These are phyloP conservation scores for Pseudogymnoascus sp. DNA, from an alignment of 2,329 filamentous ascomycete species.

Conservation along the genomic window DNA sequence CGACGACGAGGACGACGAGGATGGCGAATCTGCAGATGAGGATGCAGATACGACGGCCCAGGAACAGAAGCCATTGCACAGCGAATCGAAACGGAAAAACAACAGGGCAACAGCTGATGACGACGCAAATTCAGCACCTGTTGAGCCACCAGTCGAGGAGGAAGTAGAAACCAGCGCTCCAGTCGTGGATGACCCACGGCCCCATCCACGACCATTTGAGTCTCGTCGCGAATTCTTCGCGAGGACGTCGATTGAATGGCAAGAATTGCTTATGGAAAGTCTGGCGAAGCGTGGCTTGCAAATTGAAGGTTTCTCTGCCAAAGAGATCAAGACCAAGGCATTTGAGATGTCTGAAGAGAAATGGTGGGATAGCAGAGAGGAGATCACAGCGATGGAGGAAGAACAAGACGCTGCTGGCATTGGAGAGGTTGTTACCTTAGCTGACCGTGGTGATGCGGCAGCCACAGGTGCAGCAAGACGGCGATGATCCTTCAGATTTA, in stretches of 20 bases:
- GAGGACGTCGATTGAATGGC: constrained; percentile 83
- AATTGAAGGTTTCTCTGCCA: constrained; percentile 65
- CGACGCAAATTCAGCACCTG: constrained; percentile 27
- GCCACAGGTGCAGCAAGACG: constrained; percentile 41
- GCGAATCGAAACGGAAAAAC: constrained; percentile 52
- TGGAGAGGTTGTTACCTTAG: constrained; percentile 84
- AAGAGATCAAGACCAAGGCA: constrained; percentile 87
- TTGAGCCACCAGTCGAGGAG: constrained; percentile 57
- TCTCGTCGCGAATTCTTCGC: constrained; percentile 86
- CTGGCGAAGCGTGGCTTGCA: constrained; percentile 62
- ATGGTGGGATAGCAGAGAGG: constrained; percentile 98
- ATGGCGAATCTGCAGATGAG: constrained; percentile 42
- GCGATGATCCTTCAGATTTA: constrained; percentile 25
- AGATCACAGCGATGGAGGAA: constrained; percentile 84
- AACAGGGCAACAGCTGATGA: constrained; percentile 37
- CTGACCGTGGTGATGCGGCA: constrained; percentile 58
- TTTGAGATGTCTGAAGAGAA: constrained; percentile 91
- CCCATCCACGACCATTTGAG: constrained; percentile 57
- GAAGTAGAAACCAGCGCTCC: constrained; percentile 31
- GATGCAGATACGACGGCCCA: constrained; percentile 39
- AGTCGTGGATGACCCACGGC: constrained; percentile 26
- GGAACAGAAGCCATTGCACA: constrained; percentile 32
- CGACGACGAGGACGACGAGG: constrained; percentile 39
- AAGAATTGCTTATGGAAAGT: constrained; percentile 73
- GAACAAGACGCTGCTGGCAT: constrained; percentile 95